Conservation (phyloP, 345 rosid species). For the Salix suchowensis region DNA sequence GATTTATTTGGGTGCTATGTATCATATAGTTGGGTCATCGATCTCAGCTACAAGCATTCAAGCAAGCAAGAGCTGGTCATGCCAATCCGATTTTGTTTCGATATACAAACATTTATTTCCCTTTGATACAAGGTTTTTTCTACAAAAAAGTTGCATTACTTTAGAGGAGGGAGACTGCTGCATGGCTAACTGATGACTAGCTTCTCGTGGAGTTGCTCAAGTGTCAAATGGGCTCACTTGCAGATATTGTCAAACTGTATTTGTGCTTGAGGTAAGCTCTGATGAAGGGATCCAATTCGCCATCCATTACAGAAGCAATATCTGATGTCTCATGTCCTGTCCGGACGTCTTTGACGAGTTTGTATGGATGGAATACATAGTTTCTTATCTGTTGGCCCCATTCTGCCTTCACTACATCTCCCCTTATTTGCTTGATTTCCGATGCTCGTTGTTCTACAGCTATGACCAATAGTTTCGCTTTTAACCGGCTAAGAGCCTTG, state of each 20-base stretch:
- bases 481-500: slow-evolving; percentile 72
- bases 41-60: too few relatives aligned
- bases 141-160: too few relatives aligned
- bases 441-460: slow-evolving; percentile 90
- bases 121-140: too few relatives aligned
- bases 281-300: slow-evolving; percentile 80
- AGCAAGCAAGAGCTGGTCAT: too few relatives aligned
- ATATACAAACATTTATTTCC: too few relatives aligned
- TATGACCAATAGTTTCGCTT: slow-evolving; percentile 82
- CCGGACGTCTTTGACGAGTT: slow-evolving; percentile 86
- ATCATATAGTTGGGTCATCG: too few relatives aligned
- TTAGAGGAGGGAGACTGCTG: too few relatives aligned
- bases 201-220: too few relatives aligned
- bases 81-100: too few relatives aligned
- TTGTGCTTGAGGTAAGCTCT: slow-evolving; percentile 88
- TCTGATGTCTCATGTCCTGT: slow-evolving; percentile 78
- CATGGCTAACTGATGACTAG: too few relatives aligned
- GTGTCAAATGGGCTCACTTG: neutral
- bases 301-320: slow-evolving; percentile 86
- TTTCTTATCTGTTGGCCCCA: slow-evolving; percentile 98
- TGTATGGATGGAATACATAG: slow-evolving; percentile 95
- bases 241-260: slow-evolving; percentile 43
- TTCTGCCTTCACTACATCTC: slow-evolving; percentile 91
- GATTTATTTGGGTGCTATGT: too few relatives aligned
- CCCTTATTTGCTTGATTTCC: slow-evolving; percentile 86